A percentile compares a stretch with the other conserved stretches of the same genome.
phyloP scores from a whole-genome alignment of 306 rosid genomes.

The Medicago arabica region DNA sequence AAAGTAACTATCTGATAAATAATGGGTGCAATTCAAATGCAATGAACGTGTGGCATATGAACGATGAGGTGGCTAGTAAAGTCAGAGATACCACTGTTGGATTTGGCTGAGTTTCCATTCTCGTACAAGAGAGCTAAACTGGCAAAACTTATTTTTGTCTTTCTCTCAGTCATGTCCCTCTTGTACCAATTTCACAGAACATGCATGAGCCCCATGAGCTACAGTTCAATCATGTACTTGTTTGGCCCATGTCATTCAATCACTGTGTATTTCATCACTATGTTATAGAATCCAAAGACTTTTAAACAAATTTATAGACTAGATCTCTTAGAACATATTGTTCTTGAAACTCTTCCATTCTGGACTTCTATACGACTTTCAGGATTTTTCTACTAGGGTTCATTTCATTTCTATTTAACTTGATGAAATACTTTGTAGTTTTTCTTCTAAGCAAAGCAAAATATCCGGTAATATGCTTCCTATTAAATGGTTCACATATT shows the following conservation, averaged over 20 bases:
- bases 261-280: no score
- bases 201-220: slow-evolving; percentile 35
- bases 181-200: slow-evolving; percentile 35
- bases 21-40: neutral
- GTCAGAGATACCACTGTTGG: slow-evolving; percentile 43
- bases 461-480: no score
- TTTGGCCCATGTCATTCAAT: slow-evolving; percentile 50
- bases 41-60: slow-evolving; percentile 44
- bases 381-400: no score
- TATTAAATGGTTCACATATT: no score
- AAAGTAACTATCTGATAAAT: neutral
- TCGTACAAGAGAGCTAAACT: slow-evolving; percentile 38
- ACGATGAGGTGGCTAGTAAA: slow-evolving; percentile 43
- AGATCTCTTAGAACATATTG: no score
- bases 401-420: no score
- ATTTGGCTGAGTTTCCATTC: slow-evolving; percentile 46
- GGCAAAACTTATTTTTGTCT: slow-evolving; percentile 34
- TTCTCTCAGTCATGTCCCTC: slow-evolving; percentile 44
- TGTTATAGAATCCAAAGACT: slow-evolving; percentile 47
- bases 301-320: neutral
- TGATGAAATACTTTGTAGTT: no score
- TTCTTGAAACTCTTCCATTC: no score
- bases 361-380: no score
- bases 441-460: no score
- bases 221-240: slow-evolving; percentile 30